phyloP scores from a whole-genome alignment of 2,329 filamentous ascomycete species.

The Cadophora malorum region DNA sequence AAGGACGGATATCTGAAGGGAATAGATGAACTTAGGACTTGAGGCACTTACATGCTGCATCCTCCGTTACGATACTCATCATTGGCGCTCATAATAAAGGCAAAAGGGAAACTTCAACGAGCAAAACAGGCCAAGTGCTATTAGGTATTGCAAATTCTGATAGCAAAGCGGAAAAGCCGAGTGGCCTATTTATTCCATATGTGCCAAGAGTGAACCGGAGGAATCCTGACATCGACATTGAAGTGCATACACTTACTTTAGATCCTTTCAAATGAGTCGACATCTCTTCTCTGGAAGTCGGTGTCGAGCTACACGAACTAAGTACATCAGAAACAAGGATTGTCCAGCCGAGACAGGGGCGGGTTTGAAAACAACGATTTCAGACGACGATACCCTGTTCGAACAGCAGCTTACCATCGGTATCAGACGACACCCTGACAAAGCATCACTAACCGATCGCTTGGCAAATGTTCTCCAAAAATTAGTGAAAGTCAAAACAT shows the following conservation, averaged over 20 bases:
- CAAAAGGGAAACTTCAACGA: background rate
- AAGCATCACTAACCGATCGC: background rate
- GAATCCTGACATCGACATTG: too few relatives aligned
- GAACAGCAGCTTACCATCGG: background rate
- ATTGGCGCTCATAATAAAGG: background rate
- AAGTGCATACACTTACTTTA: too few relatives aligned
- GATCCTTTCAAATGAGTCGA: too few relatives aligned
- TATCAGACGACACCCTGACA: background rate
- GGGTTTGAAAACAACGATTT: background rate
- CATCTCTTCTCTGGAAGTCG: too few relatives aligned
- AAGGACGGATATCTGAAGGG: background rate
- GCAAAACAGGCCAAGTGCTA: too few relatives aligned
- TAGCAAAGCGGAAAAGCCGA: too few relatives aligned
- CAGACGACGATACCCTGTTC: background rate
- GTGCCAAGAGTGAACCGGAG: background rate
- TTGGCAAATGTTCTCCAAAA: background rate
- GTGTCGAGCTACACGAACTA: background rate
- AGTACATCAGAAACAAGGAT: background rate
- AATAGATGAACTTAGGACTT: background rate
- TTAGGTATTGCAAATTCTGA: too few relatives aligned
- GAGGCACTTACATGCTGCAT: background rate
- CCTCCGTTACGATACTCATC: too few relatives aligned
- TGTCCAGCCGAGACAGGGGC: background rate
- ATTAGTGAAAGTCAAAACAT: background rate
- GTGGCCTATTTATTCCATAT: background rate